phyloP scores from a whole-genome alignment of 805 yeast species.

The Jamesozyma piceae region DNA sequence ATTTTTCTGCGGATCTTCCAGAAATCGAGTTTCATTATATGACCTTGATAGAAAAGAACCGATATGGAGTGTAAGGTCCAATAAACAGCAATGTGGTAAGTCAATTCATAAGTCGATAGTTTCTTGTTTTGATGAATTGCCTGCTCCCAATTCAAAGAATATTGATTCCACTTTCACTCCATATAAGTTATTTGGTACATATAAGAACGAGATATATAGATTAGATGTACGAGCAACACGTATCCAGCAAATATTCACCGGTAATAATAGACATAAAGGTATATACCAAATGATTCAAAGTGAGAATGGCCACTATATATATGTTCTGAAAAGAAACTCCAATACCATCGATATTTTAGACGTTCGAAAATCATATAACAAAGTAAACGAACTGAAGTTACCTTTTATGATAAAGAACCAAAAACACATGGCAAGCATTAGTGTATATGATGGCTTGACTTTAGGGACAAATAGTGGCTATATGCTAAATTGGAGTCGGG shows the following conservation, averaged over 20 bases:
- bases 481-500: slow-evolving; percentile 19
- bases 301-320: slow-evolving; percentile 31
- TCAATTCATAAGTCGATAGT: slow-evolving; percentile 17
- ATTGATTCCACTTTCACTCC: background rate
- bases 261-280: slow-evolving; percentile 22
- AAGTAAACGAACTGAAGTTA: slow-evolving; percentile 12
- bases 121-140: slow-evolving; percentile 21
- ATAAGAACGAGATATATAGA: slow-evolving; percentile 21
- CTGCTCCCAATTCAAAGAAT: slow-evolving; percentile 1
- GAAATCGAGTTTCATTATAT: slow-evolving; percentile 23
- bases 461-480: slow-evolving; percentile 20
- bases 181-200: slow-evolving; percentile 20
- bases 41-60: slow-evolving; percentile 25
- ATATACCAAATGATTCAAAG: slow-evolving; percentile 31
- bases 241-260: background rate
- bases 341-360: slow-evolving; percentile 30
- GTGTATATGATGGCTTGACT: slow-evolving; percentile 14
- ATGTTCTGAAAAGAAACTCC: slow-evolving; percentile 27
- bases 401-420: slow-evolving; percentile 19
- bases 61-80: slow-evolving; percentile 9
- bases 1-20: slow-evolving; percentile 29
- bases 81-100: slow-evolving; percentile 6
- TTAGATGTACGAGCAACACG: slow-evolving; percentile 16
- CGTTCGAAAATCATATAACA: slow-evolving; percentile 15
- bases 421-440: slow-evolving; percentile 19